Evolutionary conservation across 495 filamentous ascomycete species (phyloP), one percentile per base, ranked within the genome.

Genomic region (Talaromyces stipitatus): DNA sequence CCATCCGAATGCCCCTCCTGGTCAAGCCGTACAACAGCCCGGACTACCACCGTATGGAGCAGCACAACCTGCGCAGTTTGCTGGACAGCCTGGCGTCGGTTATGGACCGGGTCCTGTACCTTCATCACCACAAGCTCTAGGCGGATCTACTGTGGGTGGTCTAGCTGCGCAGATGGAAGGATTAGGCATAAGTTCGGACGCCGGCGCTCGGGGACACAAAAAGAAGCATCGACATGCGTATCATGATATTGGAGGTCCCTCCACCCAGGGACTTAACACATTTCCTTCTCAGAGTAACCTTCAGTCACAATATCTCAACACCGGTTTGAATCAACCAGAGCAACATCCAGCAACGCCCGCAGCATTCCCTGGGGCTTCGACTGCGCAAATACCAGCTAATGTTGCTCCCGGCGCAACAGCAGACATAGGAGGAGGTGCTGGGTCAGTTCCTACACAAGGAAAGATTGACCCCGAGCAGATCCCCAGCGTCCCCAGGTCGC

Each of bases 151-250:
- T 33, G 74, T 80, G 69, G 84, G 77, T 26, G 85, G 83, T 23
- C 69, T 98, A 60, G 76, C 88, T 29, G 82, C 85, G n/a, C 91
- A 97, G 70, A 92, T 97, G 91, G 85, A 88, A 32, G 82, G 84
- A 11, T 80, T 95, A 78, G 84, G 79, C 12, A 77, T 97, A 62
- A 84, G 83, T 54, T 76, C 80, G 58, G 87, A 90, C 56, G 78
- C 79, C 54, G 78, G 72, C 36, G 68, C 71, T 36, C 80, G 78
- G 30, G 64, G 81, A 59, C 86, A 84, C 64, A 91, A 87, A 76
- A 98, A 97, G 82, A 96, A 95, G 79, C 85, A 96, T 62, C 78
- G 92, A 30, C 92, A 96, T 73, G 94, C 90, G 54, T 89, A 95
- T 71, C 94, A 99, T 69, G 82, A 85, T 26, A 82, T 99, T 38